Base-by-base conservation (phyloP, 2,329 filamentous ascomycete genomes). In the Diaporthe sp. region DNA sequence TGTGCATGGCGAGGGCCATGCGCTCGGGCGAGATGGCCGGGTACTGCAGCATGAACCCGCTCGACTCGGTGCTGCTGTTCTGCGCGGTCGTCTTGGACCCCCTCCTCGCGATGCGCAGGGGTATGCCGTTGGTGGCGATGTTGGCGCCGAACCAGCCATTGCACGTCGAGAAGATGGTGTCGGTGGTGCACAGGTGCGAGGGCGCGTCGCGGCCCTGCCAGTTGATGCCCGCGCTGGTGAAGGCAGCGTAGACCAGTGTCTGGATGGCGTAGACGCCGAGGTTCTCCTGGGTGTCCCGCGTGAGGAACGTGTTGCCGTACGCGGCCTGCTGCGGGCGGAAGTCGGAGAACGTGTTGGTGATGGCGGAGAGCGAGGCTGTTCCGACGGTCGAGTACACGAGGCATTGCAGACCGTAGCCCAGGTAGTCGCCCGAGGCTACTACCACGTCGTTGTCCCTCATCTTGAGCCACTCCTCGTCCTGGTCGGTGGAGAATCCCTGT, bases 261-360 rank as follows among this genome's bases (percentile, higher is more conserved):
- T 62, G 59, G n/a, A 62, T 62, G n/a, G 59, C 59, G 39, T 44
- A 62, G 59, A 44, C 39, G n/a, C 39, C 59, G 59, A 44, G 59
- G 59, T 62, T 62, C 15, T 62, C n/a, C 1, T 13, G n/a, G 15
- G 39, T 6, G 13, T 44, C 59, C 59, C 59, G 44, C 22, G 39
- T 62, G 15, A 62, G 59, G 25, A 62, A 62, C 13, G 59, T 62
- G 39, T 44, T 62, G n/a, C 59, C 39, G 39, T 62, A 62, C 15
- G 39, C 59, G n/a, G 39, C 59, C 10, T 62, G 59, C n/a, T 62
- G 59, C n/a, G 59, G 59, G 25, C n/a, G 59, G 12, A 62, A 62
- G n/a, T 62, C 39, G 59, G 39, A 62, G 19, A 62, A 62, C 12
- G 59, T 62, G 39, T 62, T 44, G 39, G 59, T 44, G 39, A 62